Evolutionary conservation across 2,329 filamentous ascomycete genomes (phyloP).

Genomic region (Exophiala spinifera): DNA sequence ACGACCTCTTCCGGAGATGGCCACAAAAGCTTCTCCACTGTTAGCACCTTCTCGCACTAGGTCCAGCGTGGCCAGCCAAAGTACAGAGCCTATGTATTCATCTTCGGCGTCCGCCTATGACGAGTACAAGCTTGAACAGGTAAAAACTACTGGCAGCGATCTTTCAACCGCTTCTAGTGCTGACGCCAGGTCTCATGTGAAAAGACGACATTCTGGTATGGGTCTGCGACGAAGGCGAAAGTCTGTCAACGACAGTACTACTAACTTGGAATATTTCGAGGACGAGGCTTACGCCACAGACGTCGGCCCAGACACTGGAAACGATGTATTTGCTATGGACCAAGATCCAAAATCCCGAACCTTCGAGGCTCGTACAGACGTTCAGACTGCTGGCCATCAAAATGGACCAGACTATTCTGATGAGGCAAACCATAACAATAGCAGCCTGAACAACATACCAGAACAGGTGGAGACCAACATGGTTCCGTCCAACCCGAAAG

Average conservation of each 20-base stretch:
- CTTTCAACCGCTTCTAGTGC: conserved; percentile 15
- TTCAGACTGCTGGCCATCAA: no score
- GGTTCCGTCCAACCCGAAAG: conserved; percentile 68
- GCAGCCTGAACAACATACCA: neutral
- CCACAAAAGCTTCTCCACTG: neutral
- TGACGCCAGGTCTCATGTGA: conserved; percentile 19
- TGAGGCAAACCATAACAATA: neutral
- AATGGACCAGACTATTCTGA: neutral
- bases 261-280: conserved; percentile 86
- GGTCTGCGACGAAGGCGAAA: conserved; percentile 74
- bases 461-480: conserved; percentile 5
- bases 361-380: neutral
- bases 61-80: conserved; percentile 2
- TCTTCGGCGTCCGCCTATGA: conserved; percentile 23
- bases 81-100: conserved; percentile 15
- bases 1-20: neutral
- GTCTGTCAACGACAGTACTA: conserved; percentile 62
- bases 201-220: conserved; percentile 79
- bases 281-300: conserved; percentile 83
- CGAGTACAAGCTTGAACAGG: conserved; percentile 33
- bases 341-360: conserved; percentile 37
- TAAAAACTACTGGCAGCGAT: conserved; percentile 32
- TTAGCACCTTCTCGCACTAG: neutral
- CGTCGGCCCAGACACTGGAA: conserved; percentile 70
- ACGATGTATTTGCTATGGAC: conserved; percentile 68